Base-by-base conservation (phyloP, 2,329 filamentous ascomycete genomes). In the Eurotiales sp. region DNA sequence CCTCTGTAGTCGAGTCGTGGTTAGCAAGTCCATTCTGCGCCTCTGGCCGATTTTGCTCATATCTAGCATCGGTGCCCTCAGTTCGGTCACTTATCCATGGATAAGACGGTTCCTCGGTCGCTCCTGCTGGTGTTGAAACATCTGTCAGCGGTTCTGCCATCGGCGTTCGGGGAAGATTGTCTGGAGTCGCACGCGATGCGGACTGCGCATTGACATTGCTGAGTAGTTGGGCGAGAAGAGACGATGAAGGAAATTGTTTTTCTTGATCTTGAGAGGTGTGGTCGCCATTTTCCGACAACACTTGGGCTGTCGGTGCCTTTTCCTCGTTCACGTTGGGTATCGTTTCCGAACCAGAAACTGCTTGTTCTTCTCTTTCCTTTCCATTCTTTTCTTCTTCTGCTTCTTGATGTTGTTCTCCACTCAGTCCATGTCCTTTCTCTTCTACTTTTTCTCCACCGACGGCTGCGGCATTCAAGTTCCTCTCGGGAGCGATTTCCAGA, bases 191-290 rank as follows among this genome's bases (percentile, higher is more conserved):
- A 42, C 58, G 57, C 41, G 55, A 56, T 29, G 60, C 54, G 30
- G 61, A 50, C n/a, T 59, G 54, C 53, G 67, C 65, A 52, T 66
- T 68, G 47, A 43, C 29, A 8, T 43, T 50, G 37, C 69, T 67
- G 48, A 73, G 64, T 8, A 73, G 61, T 58, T 73, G 70, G 30
- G 71, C 70, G 40, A 73, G 61, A 14, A 73, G 64, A 39, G 70
- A 66, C 22, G 67, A 70, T 50, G 71, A 70, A 39, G 70, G 70
- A 37, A 62, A 68, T 54, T 72, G 70, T 36, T 69, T 69, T 45
- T 68, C 65, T 51, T 62, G 52, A 49, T 70, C 61, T 15, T 56
- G 56, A 36, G 51, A 53, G 53, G 64, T 62, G 42, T 64, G 63
- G 15, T 59, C 54, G 21, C 59, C 56, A 30, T 64, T 62, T 43